Evolutionary conservation across 164 flowering plant genomes (phyloP), one percentile per base, ranked within the genome.

Genomic region (Macadamia tetraphylla): DNA sequence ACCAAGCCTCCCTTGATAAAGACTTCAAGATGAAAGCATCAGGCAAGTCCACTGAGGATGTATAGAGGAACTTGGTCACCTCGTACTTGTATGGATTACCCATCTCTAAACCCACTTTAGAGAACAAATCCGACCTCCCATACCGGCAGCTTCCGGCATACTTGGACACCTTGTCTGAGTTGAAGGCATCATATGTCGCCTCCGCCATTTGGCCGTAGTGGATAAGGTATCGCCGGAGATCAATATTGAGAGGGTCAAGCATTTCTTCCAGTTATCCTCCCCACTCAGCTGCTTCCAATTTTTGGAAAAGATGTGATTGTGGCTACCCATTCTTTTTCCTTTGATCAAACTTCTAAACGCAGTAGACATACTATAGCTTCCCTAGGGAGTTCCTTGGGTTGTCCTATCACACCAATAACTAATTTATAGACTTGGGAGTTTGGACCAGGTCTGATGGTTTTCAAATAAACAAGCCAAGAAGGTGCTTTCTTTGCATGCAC

Each of bases 251-350:
- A 40, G 97, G 96, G 12, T 87, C 84, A 10, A 88, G 53, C 0
- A 88, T 78, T 61, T 70, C 0, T 81, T 70, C 96, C 96, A 90
- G 64, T 81, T 52, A 18, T 68, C 64, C 29, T 69, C 53, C 32
- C 96, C 94, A 49, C 84, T 82, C 2, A 87, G 78, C 9, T 55
- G 31, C 71, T 65, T 69, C 96, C 91, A 88, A 67, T 72, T 74
- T 13, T 76, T 57, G 18, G 81, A 76, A 18, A 75, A 23, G 23
- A 23, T 73, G 40, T 5, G 3, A 35, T 35, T 35, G 5, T 35
- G 3, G 76, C 61, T 65, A 15, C n/a, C 58, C 65, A 64, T 60
- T 3, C 3, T 53, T 17, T 5, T 17, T 5, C 17, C 18, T 14
- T 4, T 35, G 40, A 35, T 35, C 40, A 35, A 35, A 35, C 23